Conservation (phyloP, 192 early-diverging fungal genomes). For the Haplosporangium gracile region DNA sequence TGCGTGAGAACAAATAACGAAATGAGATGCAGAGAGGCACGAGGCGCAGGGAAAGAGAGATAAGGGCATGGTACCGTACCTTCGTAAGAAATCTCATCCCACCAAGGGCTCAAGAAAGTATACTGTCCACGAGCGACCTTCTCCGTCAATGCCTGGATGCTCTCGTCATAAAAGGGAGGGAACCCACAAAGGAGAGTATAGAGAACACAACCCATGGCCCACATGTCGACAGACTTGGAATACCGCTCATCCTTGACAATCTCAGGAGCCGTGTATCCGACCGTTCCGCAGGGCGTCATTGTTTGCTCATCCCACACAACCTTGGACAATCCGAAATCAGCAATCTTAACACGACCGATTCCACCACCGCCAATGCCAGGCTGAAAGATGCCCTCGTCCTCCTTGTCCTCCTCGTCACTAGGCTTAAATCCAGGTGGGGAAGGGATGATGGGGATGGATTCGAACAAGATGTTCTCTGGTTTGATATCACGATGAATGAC, state of each 20-base stretch:
- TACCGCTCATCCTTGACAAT: conserved; percentile 83
- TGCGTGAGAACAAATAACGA: not conserved
- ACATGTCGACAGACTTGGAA: conserved; percentile 85
- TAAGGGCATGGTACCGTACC: conserved; percentile 19
- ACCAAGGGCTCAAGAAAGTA: conserved; percentile 88
- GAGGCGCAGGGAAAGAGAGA: not conserved
- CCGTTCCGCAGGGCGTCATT: conserved; percentile 90
- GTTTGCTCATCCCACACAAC: conserved; percentile 84
- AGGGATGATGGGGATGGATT: conserved; percentile 71
- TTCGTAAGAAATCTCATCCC: conserved; percentile 83
- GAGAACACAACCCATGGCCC: conserved; percentile 86
- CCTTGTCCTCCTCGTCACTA: conserved; percentile 71
- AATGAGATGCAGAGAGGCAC: not conserved
- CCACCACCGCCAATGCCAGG: conserved; percentile 81
- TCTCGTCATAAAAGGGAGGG: conserved; percentile 86
- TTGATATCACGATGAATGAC: conserved; percentile 92
- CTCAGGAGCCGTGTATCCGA: conserved; percentile 93
- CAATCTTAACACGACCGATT: conserved; percentile 84
- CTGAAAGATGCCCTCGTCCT: conserved; percentile 78
- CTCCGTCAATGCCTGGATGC: conserved; percentile 76
- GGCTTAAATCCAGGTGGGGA: conserved; percentile 36
- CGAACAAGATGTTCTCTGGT: conserved; percentile 88
- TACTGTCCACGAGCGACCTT: conserved; percentile 88
- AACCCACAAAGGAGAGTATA: conserved; percentile 85
- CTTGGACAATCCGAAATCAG: conserved; percentile 91